phyloP scores from a whole-genome alignment of 768 basidiomycete species.

The Mrakia gelida region DNA sequence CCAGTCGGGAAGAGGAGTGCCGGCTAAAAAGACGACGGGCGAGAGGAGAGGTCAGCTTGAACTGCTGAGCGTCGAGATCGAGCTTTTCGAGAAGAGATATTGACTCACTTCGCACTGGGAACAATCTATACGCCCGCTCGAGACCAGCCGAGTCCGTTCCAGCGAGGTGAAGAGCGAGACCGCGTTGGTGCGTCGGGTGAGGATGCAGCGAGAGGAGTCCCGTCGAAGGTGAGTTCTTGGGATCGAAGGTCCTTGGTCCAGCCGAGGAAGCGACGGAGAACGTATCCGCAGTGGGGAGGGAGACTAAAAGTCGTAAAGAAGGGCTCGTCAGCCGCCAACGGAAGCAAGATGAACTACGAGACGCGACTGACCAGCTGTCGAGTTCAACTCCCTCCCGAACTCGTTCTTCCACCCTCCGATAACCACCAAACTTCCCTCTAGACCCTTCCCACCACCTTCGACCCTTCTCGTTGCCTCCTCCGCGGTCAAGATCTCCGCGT shows the following conservation, averaged over 20 bases:
- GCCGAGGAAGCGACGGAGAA: neutral
- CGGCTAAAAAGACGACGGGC: constrained; percentile 16
- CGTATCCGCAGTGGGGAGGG: neutral
- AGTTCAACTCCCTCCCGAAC: constrained; percentile 11
- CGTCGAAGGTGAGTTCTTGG: constrained; percentile 38
- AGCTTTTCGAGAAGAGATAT: constrained; percentile 36
- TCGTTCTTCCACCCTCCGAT: constrained; percentile 40
- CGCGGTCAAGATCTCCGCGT: constrained; percentile 57
- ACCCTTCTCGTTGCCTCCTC: constrained; percentile 42
- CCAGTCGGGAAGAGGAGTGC: constrained; percentile 61
- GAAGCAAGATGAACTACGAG: neutral
- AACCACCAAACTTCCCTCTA: constrained; percentile 37
- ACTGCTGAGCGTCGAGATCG: neutral
- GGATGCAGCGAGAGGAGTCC: constrained; percentile 63
- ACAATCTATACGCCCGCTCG: constrained; percentile 65
- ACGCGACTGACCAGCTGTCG: neutral
- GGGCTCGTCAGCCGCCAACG: neutral
- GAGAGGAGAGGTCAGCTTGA: neutral
- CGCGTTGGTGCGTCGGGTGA: constrained; percentile 49
- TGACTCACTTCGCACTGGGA: constrained; percentile 79
- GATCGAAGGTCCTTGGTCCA: neutral
- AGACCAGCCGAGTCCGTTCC: constrained; percentile 57
- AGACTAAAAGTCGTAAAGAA: neutral
- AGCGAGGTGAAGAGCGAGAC: constrained; percentile 57
- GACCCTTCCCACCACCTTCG: neutral